These are phyloP conservation scores for Didymella keratinophila DNA, from an alignment of 2,329 filamentous ascomycete genomes.

Conservation along the genomic window DNA sequence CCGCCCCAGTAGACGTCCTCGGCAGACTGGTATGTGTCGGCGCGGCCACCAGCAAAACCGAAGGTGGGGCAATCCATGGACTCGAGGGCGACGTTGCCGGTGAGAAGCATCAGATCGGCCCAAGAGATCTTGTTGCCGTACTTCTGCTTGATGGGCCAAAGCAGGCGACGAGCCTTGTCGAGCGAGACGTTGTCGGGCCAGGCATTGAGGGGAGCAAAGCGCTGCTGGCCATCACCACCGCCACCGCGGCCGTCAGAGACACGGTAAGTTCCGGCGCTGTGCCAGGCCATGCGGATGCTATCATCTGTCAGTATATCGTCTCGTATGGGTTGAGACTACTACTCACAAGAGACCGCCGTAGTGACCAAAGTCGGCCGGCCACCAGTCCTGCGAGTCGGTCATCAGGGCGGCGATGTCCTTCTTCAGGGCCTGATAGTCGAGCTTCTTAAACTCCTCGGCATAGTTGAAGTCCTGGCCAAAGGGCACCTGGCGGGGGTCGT, in stretches of 20 bases:
- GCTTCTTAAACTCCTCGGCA: conserved; percentile 72
- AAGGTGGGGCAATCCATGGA: conserved; percentile 77
- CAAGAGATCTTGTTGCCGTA: conserved; percentile 84
- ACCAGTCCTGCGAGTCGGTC: conserved; percentile 82
- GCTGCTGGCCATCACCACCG: conserved; percentile 76
- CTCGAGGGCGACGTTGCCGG: conserved; percentile 79
- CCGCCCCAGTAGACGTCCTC: conserved; percentile 80
- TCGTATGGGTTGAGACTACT: too few relatives aligned
- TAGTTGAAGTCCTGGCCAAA: conserved; percentile 74
- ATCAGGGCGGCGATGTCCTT: conserved; percentile 74
- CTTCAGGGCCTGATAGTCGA: conserved; percentile 76
- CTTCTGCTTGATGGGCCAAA: conserved; percentile 86
- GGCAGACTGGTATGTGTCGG: conserved; percentile 78
- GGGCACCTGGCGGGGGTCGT: conserved; percentile 70
- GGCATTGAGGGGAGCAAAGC: conserved; percentile 81
- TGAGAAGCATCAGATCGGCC: conserved; percentile 75
- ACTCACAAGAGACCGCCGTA: conserved; percentile 75
- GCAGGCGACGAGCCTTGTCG: conserved; percentile 80
- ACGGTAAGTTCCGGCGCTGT: conserved; percentile 80
- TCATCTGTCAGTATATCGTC: conserved; percentile 14
- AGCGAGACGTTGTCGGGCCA: conserved; percentile 82
- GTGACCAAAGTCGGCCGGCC: conserved; percentile 83
- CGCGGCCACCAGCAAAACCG: conserved; percentile 75
- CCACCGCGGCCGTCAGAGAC: conserved; percentile 78
- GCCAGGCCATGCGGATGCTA: conserved; percentile 78